Conservation (phyloP, 306 rosid genomes). For the Arachis stenosperma region DNA sequence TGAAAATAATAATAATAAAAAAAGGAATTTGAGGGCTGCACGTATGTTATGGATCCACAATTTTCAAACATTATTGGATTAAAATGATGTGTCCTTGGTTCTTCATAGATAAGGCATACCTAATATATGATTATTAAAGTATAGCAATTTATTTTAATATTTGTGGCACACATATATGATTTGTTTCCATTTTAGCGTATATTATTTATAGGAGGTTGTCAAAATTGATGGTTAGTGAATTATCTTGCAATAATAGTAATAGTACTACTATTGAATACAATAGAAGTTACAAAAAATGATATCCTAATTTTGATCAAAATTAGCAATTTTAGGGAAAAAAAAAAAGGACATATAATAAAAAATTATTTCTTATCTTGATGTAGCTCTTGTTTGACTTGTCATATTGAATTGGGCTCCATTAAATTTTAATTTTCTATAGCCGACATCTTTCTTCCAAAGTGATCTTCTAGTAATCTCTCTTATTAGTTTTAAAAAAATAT, state of each 20-base stretch:
- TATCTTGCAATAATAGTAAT: no score
- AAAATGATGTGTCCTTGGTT: neutral
- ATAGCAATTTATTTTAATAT: constrained; percentile 24
- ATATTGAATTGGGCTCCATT: constrained; percentile 5
- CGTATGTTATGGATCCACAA: constrained; percentile 1
- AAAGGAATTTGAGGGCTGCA: constrained; percentile 5
- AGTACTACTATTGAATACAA: no score
- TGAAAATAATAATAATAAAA: neutral
- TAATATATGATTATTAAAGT: neutral
- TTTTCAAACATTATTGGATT: neutral
- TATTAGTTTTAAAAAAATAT: no score
- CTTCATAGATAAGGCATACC: neutral
- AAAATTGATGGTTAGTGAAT: neutral
- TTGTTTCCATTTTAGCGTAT: neutral
- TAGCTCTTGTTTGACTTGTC: neutral
- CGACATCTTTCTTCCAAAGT: no score
- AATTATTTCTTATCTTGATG: no score
- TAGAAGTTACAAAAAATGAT: no score
- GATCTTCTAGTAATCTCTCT: no score
- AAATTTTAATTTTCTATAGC: neutral
- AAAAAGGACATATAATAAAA: no score
- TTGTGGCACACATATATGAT: neutral
- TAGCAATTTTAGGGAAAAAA: no score
- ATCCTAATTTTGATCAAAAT: no score
- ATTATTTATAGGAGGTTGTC: neutral